phyloP scores from a whole-genome alignment of 257 asterid genomes.

The Euphrasia confusa region DNA sequence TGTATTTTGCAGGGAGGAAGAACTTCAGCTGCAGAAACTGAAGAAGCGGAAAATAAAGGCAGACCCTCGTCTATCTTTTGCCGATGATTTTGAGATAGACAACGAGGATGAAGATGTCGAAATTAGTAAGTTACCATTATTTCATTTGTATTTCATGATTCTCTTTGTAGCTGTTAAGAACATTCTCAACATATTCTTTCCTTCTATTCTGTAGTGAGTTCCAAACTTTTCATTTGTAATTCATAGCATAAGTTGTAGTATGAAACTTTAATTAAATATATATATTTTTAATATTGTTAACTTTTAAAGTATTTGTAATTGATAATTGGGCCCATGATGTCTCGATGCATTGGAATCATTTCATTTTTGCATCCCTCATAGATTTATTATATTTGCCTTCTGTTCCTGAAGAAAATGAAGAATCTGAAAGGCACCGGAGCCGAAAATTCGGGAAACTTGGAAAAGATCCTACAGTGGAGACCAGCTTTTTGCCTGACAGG shows the following conservation, averaged over 20 bases:
- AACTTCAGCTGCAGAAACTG: constrained; percentile 82
- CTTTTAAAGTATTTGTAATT: neutral
- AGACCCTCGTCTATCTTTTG: constrained; percentile 86
- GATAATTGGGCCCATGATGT: neutral
- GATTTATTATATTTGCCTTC: constrained; percentile 18
- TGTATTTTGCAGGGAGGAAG: constrained; percentile 69
- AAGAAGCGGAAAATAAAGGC: constrained; percentile 87
- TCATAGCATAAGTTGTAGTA: neutral
- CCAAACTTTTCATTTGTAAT: neutral
- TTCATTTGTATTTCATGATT: constrained; percentile 9
- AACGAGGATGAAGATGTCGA: constrained; percentile 75
- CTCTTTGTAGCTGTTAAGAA: constrained; percentile 9
- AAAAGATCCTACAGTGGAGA: constrained; percentile 97
- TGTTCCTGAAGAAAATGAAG: constrained; percentile 44
- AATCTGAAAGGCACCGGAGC: constrained; percentile 35
- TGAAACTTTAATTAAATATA: constrained; percentile 1
- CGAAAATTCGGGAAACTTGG: constrained; percentile 75
- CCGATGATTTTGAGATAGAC: constrained; percentile 73
- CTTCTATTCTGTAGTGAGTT: constrained; percentile 34
- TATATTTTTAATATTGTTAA: neutral
- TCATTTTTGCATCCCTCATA: neutral
- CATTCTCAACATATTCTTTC: too few relatives aligned
- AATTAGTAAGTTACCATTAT: constrained; percentile 36
- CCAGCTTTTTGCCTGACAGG: constrained; percentile 99
- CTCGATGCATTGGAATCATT: neutral